Conservation (phyloP, 2,329 filamentous ascomycete species). For the Zymoseptoria pseudotritici region DNA sequence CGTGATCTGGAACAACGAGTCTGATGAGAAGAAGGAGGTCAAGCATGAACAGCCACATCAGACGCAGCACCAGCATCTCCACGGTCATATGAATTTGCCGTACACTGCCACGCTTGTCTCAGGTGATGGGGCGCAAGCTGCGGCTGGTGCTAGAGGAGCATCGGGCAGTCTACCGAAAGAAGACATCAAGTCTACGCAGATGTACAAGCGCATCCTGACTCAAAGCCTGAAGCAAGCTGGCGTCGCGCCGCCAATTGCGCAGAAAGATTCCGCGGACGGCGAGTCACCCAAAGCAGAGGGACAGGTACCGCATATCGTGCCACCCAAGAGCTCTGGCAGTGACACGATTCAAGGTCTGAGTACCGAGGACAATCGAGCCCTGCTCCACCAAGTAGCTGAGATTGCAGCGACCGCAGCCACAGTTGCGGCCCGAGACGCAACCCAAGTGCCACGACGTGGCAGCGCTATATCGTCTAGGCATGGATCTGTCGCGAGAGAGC, state of each 20-base stretch:
- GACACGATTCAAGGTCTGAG: conserved; percentile 59
- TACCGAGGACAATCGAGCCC: conserved; percentile 69
- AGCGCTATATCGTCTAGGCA: conserved; percentile 33
- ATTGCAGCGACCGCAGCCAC: conserved; percentile 87
- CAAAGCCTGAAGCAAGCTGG: conserved; percentile 84
- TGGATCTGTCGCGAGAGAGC: conserved; percentile 7
- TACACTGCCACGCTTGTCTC: conserved; percentile 15
- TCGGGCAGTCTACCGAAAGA: conserved; percentile 32
- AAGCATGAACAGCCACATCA: conserved; percentile 19
- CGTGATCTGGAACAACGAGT: conserved; percentile 88
- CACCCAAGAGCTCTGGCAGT: conserved; percentile 54
- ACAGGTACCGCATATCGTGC: conserved; percentile 64
- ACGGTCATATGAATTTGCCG: conserved; percentile 9
- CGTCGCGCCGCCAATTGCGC: conserved; percentile 46
- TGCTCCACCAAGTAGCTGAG: conserved; percentile 84
- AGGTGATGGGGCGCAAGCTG: conserved; percentile 3
- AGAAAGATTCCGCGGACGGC: conserved; percentile 9
- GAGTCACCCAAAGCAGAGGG: conserved; percentile 21
- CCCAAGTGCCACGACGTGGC: conserved; percentile 45
- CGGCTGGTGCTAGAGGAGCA: conserved; percentile 2
- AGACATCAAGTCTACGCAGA: conserved; percentile 76
- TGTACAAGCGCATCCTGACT: conserved; percentile 89
- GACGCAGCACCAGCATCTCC: conserved; percentile 7
- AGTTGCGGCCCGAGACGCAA: conserved; percentile 73
- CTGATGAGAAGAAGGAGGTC: conserved; percentile 42